These are phyloP conservation scores for Diaporthe citriasiana DNA, from an alignment of 2,329 filamentous ascomycete species.

Conservation along the genomic window DNA sequence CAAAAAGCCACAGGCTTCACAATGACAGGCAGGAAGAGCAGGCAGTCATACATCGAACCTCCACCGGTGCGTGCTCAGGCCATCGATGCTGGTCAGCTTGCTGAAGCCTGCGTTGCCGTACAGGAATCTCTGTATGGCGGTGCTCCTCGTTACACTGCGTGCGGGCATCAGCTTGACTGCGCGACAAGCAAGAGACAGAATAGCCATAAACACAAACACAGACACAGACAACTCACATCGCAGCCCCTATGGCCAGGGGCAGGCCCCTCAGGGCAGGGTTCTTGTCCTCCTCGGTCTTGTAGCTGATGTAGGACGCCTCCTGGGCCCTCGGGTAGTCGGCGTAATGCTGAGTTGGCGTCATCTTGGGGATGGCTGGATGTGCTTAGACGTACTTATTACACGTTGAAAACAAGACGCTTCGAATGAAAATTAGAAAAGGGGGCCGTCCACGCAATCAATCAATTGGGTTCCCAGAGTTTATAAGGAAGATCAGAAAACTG, in stretches of 20 bases:
- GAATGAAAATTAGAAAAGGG: too few species aligned
- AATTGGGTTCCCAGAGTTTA: slow-evolving; percentile 18
- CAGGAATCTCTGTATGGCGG: slow-evolving; percentile 73
- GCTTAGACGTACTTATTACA: background rate
- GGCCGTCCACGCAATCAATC: background rate
- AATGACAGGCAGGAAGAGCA: background rate
- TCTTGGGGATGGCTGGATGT: background rate
- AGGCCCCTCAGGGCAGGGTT: slow-evolving; percentile 81
- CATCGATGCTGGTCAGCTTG: slow-evolving; percentile 60
- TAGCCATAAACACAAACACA: background rate
- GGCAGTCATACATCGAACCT: slow-evolving; percentile 62
- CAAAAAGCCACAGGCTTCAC: background rate
- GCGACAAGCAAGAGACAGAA: too few species aligned
- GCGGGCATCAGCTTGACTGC: slow-evolving; percentile 14
- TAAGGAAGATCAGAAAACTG: too few species aligned
- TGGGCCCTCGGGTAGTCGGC: slow-evolving; percentile 60
- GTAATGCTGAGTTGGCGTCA: slow-evolving; percentile 49
- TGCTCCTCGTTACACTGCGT: slow-evolving; percentile 72
- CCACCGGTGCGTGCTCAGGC: slow-evolving; percentile 59
- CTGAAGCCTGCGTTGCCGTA: slow-evolving; percentile 78
- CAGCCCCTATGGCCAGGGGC: slow-evolving; percentile 68
- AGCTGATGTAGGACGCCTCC: slow-evolving; percentile 53
- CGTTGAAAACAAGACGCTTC: background rate
- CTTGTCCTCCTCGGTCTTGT: slow-evolving; percentile 59
- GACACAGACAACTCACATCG: slow-evolving; percentile 47